These are phyloP conservation scores for Ascochyta koolunga DNA, from an alignment of 2,329 filamentous ascomycete species.

Conservation along the genomic window DNA sequence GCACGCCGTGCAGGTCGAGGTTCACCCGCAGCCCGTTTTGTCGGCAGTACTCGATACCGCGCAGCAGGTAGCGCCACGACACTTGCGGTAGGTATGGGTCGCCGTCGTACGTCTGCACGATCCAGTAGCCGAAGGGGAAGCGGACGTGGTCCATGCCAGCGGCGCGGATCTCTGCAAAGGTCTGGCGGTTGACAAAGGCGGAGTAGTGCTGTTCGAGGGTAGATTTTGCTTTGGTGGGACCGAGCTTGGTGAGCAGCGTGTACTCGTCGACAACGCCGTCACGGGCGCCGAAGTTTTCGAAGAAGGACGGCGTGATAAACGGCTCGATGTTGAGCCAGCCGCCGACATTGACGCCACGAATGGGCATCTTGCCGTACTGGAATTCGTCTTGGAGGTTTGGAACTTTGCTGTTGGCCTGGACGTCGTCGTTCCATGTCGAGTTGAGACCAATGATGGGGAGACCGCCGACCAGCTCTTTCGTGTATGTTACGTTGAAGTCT, in stretches of 20 bases:
- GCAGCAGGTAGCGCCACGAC: slow-evolving; percentile 90
- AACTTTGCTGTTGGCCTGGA: slow-evolving; percentile 77
- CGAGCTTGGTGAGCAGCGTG: slow-evolving; percentile 75
- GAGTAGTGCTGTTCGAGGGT: slow-evolving; percentile 92
- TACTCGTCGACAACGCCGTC: slow-evolving; percentile 85
- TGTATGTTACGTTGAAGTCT: slow-evolving; percentile 95
- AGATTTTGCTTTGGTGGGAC: slow-evolving; percentile 63
- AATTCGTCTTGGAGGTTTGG: slow-evolving; percentile 77
- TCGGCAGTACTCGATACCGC: slow-evolving; percentile 90
- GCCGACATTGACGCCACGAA: slow-evolving; percentile 89
- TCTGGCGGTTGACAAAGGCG: slow-evolving; percentile 81
- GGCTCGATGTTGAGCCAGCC: slow-evolving; percentile 95
- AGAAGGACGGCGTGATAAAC: slow-evolving; percentile 93
- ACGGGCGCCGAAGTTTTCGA: slow-evolving; percentile 67
- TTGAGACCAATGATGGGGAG: slow-evolving; percentile 91
- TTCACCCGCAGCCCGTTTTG: slow-evolving; percentile 93
- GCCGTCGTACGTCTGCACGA: slow-evolving; percentile 79
- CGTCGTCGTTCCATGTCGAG: slow-evolving; percentile 83
- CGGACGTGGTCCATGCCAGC: slow-evolving; percentile 97
- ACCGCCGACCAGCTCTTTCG: slow-evolving; percentile 79
- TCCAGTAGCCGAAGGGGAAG: slow-evolving; percentile 96
- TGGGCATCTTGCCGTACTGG: slow-evolving; percentile 78
- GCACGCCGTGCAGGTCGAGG: slow-evolving; percentile 88
- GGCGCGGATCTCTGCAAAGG: slow-evolving; percentile 81
- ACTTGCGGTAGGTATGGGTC: slow-evolving; percentile 89